phyloP scores from a whole-genome alignment of 805 yeast species.

The Middelhovenomyces tepae region DNA sequence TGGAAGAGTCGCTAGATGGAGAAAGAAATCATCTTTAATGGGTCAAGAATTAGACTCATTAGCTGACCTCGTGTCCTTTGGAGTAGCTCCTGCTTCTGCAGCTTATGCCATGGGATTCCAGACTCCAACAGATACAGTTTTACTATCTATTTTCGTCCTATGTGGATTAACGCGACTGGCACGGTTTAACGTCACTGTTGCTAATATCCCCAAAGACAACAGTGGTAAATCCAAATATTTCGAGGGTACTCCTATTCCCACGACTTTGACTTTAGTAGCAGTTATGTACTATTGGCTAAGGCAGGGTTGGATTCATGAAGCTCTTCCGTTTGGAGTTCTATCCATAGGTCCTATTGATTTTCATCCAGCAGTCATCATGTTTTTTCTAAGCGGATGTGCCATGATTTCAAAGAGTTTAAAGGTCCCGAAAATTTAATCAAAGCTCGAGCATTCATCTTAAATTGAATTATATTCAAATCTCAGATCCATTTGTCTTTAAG shows the following conservation, averaged over 20 bases:
- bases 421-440: constrained; percentile 74
- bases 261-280: constrained; percentile 65
- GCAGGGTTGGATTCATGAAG: constrained; percentile 32
- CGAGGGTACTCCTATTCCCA: constrained; percentile 95
- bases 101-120: constrained; percentile 89
- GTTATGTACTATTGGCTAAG: constrained; percentile 63
- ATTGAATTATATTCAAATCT: not conserved
- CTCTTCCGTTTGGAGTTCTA: constrained; percentile 58
- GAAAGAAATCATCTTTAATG: constrained; percentile 85
- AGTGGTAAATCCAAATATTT: constrained; percentile 83
- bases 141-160: constrained; percentile 75
- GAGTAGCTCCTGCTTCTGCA: constrained; percentile 90
- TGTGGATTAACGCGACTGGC: constrained; percentile 94
- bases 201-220: constrained; percentile 83
- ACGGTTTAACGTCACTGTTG: constrained; percentile 88
- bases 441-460: not conserved
- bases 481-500: not conserved
- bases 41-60: constrained; percentile 97
- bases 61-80: constrained; percentile 90
- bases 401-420: constrained; percentile 86
- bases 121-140: constrained; percentile 67
- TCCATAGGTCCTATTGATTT: constrained; percentile 56
- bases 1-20: constrained; percentile 91
- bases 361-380: constrained; percentile 60
- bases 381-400: constrained; percentile 75